Conservation (phyloP, 768 basidiomycete species). For the Mycena olivaceomarginata region DNA sequence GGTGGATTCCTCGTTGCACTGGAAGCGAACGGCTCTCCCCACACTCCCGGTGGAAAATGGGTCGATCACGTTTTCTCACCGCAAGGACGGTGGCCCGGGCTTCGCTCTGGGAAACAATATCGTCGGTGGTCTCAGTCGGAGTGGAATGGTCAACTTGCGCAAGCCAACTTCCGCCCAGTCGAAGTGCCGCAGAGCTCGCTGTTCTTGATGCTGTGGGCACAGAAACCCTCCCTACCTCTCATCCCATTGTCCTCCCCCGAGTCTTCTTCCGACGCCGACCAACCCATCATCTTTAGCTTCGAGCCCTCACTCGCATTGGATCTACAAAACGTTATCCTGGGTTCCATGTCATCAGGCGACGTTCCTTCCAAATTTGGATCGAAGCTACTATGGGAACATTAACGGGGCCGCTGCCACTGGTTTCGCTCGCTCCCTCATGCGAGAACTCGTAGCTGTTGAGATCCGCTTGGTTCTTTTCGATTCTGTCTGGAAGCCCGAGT, state of each 20-base stretch:
- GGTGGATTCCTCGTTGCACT: not conserved
- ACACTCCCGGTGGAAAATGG: not conserved
- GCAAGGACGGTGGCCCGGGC: not conserved
- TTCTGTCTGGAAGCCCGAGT: not conserved
- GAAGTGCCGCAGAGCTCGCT: not conserved
- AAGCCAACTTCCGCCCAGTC: not conserved
- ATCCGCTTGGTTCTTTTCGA: slow-evolving; percentile 9
- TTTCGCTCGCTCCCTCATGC: not conserved
- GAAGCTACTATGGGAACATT: not conserved
- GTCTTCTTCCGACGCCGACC: not conserved
- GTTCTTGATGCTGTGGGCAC: not conserved
- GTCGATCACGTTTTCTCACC: not conserved
- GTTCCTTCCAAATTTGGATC: not conserved
- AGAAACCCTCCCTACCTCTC: not conserved
- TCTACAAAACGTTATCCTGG: not conserved
- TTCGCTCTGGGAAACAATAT: not conserved
- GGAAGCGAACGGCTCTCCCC: not conserved
- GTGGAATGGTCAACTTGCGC: not conserved
- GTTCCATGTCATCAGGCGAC: not conserved
- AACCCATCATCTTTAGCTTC: not conserved
- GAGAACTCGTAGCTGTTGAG: not conserved
- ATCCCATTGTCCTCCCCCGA: not conserved
- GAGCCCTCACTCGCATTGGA: not conserved
- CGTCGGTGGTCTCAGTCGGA: not conserved
- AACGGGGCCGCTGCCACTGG: not conserved